Percentiles rank a stretch among this genome's conserved stretches.
These are phyloP conservation scores for Talaromyces islandicus DNA, from an alignment of 2,329 filamentous ascomycete species.

Conservation along the genomic window DNA sequence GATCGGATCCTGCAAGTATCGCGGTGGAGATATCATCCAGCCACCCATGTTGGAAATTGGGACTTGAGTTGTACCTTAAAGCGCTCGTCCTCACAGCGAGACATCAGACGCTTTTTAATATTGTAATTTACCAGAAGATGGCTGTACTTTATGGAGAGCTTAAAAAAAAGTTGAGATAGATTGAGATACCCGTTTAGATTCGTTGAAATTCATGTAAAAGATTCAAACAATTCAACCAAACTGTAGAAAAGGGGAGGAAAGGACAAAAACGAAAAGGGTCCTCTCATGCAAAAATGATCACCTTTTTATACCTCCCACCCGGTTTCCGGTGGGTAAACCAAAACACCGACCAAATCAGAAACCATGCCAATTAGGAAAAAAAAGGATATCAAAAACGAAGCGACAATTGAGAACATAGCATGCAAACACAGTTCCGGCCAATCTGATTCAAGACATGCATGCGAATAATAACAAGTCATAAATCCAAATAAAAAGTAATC, in stretches of 20 bases:
- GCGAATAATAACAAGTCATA: conserved; percentile 1
- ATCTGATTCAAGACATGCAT: conserved; percentile 1
- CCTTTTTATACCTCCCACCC: neutral
- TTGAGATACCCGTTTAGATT: conserved; percentile 1
- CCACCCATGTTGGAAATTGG: neutral
- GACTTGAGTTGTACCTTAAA: neutral
- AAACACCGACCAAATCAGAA: neutral
- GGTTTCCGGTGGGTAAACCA: neutral
- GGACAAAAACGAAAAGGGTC: neutral
- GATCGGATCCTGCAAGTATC: neutral
- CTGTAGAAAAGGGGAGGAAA: neutral
- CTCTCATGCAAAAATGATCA: neutral
- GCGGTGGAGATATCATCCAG: neutral
- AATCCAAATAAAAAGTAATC: neutral
- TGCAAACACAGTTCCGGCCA: neutral
- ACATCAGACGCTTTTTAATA: neutral
- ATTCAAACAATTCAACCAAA: neutral
- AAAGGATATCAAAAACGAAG: neutral
- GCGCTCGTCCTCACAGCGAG: neutral
- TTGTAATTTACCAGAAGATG: neutral
- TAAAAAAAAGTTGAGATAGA: conserved; percentile 1
- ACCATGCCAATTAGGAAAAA: neutral
- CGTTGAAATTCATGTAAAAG: neutral
- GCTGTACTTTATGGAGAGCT: neutral
- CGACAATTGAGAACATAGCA: neutral